Base-by-base conservation (phyloP, 2,329 filamentous ascomycete species). In the Fusarium sterilihyphosum region DNA sequence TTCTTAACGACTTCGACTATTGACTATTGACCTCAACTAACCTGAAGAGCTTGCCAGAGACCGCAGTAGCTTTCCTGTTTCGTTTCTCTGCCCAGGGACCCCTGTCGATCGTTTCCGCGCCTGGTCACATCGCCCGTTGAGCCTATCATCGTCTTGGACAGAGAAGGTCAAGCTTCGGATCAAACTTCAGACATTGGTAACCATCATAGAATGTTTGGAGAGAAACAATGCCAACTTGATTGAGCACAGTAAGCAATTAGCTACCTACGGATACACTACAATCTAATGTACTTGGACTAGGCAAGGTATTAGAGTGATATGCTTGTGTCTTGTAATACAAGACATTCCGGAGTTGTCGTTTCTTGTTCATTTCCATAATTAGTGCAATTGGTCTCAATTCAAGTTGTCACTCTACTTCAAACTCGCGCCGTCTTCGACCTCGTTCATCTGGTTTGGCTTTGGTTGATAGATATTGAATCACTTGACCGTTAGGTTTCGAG, bases 41-140 rank as follows among this genome's bases (percentile, higher is more conserved):
- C 31, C 49, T 37, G 20, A 63, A 43, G 24, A 24, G 52, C 57
- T 64, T 44, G 47, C 43, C 38, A 44, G 47, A 69, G 66, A 46
- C 43, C 54, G 64, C 65, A 53, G 41, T 61, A 65, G 71, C 46
- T 50, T 77, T 71, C 73, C 73, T 71, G 74, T 75, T 78, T 75
- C 49, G 76, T 78, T 78, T 78, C 72, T 62, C 26, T 31, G 24
- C 22, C n/a, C 70, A 62, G 71, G 72, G 61, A 67, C 65, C 75
- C 74, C 66, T 65, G 75, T 61, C 65, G 67, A 77, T 77, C 70
- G 65, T 67, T 71, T 66, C 72, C 74, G 69, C 26, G 62, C 31
- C 47, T 73, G 68, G 72, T 57, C 68, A 69, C 59, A 64, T 54
- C 50, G 71, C 56, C 65, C 49, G 47, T 67, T 43, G 37, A 54